These are phyloP conservation scores for Camellia oleifera DNA, from an alignment of 179 eudicot genomes.

Conservation along the genomic window DNA sequence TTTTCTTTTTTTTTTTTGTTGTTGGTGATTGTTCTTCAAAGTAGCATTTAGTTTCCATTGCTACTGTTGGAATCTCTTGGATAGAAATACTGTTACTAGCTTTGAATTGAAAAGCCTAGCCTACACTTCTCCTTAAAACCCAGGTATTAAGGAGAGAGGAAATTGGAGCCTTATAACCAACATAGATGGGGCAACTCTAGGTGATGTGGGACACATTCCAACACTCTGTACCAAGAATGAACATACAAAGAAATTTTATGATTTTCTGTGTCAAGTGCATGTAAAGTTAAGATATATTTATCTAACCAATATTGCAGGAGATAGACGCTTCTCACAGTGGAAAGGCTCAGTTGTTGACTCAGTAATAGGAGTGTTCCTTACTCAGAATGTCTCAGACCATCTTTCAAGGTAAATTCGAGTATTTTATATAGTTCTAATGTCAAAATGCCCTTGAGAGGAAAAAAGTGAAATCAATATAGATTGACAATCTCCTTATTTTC, in stretches of 20 bases:
- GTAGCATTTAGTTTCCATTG: neutral
- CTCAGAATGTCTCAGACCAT: constrained; percentile 97
- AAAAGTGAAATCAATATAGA: constrained; percentile 1
- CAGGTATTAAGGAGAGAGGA: too few species aligned
- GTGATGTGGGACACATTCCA: too few species aligned
- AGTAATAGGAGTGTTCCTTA: constrained; percentile 90
- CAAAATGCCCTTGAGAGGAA: neutral
- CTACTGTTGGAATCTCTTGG: neutral
- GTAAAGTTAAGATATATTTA: neutral
- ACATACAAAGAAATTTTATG: neutral
- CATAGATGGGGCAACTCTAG: too few species aligned
- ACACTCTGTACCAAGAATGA: neutral
- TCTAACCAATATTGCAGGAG: constrained; percentile 49
- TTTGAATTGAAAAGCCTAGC: too few species aligned
- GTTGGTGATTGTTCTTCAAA: neutral
- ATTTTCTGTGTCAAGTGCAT: neutral
- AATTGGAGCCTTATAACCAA: too few species aligned
- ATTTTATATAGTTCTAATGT: constrained; percentile 5
- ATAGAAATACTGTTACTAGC: neutral
- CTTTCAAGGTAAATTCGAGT: constrained; percentile 63
- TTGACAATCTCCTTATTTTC: constrained; percentile 1
- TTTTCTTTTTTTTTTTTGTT: too few species aligned
- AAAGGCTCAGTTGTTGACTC: constrained; percentile 98
- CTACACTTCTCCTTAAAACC: too few species aligned
- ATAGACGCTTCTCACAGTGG: constrained; percentile 90